Percentiles rank a stretch among this genome's conserved stretches.
These are phyloP conservation scores for Amphirosellinia nigrospora DNA, from an alignment of 495 filamentous ascomycete species.

Conservation along the genomic window DNA sequence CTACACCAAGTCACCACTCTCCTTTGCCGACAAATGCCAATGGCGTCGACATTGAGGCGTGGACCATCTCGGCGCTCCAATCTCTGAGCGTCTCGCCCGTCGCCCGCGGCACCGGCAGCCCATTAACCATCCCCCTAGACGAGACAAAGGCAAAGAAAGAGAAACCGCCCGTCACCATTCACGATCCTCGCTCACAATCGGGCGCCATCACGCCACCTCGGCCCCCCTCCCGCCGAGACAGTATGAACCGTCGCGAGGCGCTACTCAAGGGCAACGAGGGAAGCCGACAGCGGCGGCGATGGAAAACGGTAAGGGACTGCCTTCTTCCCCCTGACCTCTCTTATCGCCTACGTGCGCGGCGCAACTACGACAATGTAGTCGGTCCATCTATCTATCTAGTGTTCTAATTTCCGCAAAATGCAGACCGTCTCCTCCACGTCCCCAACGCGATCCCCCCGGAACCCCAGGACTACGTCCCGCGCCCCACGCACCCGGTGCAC, in stretches of 20 bases:
- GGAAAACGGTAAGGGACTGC: constrained; percentile 79
- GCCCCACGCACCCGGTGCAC: constrained; percentile 77
- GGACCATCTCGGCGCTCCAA: constrained; percentile 56
- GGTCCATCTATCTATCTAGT: background rate
- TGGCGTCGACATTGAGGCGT: constrained; percentile 54
- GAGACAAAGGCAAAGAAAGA: constrained; percentile 20
- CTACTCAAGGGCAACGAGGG: constrained; percentile 92
- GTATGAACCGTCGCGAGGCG: constrained; percentile 65
- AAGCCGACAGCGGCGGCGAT: constrained; percentile 82
- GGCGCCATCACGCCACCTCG: constrained; percentile 41
- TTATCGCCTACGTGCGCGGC: background rate
- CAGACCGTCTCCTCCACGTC: constrained; percentile 86
- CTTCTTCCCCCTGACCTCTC: background rate
- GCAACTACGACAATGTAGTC: background rate
- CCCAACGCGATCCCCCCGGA: constrained; percentile 84
- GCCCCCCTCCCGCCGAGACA: constrained; percentile 51
- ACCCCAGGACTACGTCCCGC: constrained; percentile 78
- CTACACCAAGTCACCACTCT: constrained; percentile 11
- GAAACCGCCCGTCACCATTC: constrained; percentile 35
- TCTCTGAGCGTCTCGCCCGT: constrained; percentile 55
- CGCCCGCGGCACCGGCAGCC: constrained; percentile 48
- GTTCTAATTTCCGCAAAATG: background rate
- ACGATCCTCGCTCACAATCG: constrained; percentile 35
- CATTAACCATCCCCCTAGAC: constrained; percentile 57
- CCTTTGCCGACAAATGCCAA: constrained; percentile 14